Percentiles rank a stretch among this genome's conserved stretches.
Conservation (phyloP, 257 asterid genomes). For the Sherardia arvensis region DNA sequence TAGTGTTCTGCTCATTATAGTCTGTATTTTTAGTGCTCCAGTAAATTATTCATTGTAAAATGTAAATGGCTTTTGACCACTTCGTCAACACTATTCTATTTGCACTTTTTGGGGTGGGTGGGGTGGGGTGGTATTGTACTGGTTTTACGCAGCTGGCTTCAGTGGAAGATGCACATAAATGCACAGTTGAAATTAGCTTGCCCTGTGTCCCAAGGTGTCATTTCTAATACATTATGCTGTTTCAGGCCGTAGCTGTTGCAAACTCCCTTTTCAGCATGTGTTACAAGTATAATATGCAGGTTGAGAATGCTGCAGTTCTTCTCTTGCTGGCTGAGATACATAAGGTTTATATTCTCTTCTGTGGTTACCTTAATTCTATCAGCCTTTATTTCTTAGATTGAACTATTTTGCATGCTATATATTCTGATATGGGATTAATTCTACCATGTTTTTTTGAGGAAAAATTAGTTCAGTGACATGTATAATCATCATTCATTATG, state of each 20-base stretch:
- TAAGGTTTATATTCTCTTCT: constrained; percentile 42
- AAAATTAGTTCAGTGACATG: too few relatives aligned
- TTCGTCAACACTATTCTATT: too few relatives aligned
- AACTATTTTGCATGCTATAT: constrained; percentile 1
- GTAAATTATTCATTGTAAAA: too few relatives aligned
- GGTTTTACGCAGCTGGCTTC: too few relatives aligned
- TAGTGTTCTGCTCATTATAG: too few relatives aligned
- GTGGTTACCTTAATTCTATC: background rate
- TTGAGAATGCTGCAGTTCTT: constrained; percentile 82
- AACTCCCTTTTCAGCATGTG: constrained; percentile 71
- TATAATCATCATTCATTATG: background rate
- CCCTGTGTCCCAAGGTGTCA: background rate
- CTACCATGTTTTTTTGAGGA: background rate
- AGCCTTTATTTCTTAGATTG: background rate
- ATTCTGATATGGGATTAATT: background rate
- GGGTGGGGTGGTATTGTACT: too few relatives aligned
- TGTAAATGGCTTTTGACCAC: too few relatives aligned
- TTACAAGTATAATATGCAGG: constrained; percentile 75
- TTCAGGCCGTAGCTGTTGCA: constrained; percentile 89
- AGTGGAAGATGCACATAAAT: background rate
- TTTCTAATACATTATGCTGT: constrained; percentile 23
- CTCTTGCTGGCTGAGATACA: constrained; percentile 96
- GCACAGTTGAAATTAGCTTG: background rate
- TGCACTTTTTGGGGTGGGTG: too few relatives aligned
- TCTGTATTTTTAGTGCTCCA: too few relatives aligned